Base-by-base conservation (phyloP, 306 rosid genomes). In the Hippophae tibetana region DNA sequence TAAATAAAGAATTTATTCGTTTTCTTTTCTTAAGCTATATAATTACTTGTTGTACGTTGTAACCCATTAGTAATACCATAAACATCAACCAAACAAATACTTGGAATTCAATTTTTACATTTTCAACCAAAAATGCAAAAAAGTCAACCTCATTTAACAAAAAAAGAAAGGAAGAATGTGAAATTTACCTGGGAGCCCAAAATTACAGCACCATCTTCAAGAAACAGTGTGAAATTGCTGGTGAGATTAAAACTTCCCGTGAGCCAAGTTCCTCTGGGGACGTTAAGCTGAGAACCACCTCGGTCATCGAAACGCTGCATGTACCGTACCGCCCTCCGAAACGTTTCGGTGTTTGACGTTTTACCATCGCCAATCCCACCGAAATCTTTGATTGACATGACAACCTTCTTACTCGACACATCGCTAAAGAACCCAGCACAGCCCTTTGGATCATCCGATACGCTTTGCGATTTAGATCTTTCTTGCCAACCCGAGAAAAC, bases 161-260 rank as follows among this genome's bases (percentile, higher is more conserved):
- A 54, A 64, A 48, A 13, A 3, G 12, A 45, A 7, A 14, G 3
- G 14, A 57, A 13, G 3, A 1, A 25, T 43, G 5, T 10, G 5
- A 31, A 31, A 52, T n/a, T 13, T 10, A 81, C 99, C 99, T 87
- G 95, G 54, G 99, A 88, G 62, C 74, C 96, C 14, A 88, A 58
- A 76, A 92, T 65, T 31, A 83, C 61, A 47, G 88, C 90, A 46
- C 88, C 99, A 0, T 69, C 68, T 42, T 85, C 63, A 18, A 88
- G 93, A 51, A 88, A 92, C 42, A 92, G 94, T 42, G 95, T 92
- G 83, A 92, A 92, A 75, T 92, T 80, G 66, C 81, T 76, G 73
- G 99, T 92, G 76, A 92, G 96, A 69, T 92, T 92, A 52, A 88
- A 92, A 47, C 88, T 82, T 8, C 93, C 95, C 1, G 96, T 88